A percentile compares a stretch with the other conserved stretches of the same genome.
Evolutionary conservation across 441 rosid species (phyloP).

Genomic region (Oxalis stricta): DNA sequence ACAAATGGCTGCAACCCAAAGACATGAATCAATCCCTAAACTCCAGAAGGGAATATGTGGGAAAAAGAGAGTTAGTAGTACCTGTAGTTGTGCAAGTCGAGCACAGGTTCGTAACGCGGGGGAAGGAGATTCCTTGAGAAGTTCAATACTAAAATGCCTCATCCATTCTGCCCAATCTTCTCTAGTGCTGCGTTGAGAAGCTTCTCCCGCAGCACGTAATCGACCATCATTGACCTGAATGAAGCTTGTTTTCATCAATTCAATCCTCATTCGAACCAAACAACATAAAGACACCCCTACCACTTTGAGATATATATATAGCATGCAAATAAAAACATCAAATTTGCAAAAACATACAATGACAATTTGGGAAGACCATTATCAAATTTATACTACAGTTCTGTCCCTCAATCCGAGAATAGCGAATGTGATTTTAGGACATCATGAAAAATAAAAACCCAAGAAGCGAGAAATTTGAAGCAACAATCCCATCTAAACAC

Average conservation of each 20-base stretch:
- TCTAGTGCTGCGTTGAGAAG: slow-evolving; percentile 98
- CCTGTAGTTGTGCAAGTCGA: slow-evolving; percentile 97
- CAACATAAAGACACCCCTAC: slow-evolving; percentile 1
- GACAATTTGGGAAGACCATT: too few relatives aligned
- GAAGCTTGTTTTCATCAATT: slow-evolving; percentile 3
- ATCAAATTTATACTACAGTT: too few relatives aligned
- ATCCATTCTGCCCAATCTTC: slow-evolving; percentile 99
- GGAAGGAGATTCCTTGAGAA: slow-evolving; percentile 94
- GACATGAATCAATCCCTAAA: slow-evolving; percentile 17
- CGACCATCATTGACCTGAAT: slow-evolving; percentile 82
- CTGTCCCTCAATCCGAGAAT: too few relatives aligned
- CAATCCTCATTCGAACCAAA: slow-evolving; percentile 2
- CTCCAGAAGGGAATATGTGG: slow-evolving; percentile 3
- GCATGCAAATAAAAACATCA: too few relatives aligned
- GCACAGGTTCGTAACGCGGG: slow-evolving; percentile 98
- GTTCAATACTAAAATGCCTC: slow-evolving; percentile 99
- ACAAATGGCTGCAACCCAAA: slow-evolving; percentile 91
- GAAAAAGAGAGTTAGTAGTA: slow-evolving; percentile 14
- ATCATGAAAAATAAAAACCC: too few relatives aligned
- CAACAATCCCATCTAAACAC: too few relatives aligned
- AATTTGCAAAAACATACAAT: too few relatives aligned
- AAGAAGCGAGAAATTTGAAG: too few relatives aligned
- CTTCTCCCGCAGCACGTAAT: slow-evolving; percentile 95
- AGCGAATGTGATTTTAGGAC: too few relatives aligned
- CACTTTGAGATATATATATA: too few relatives aligned